Evolutionary conservation across 805 yeast genomes (phyloP).

Genomic region (Metschnikowia kofuensis): DNA sequence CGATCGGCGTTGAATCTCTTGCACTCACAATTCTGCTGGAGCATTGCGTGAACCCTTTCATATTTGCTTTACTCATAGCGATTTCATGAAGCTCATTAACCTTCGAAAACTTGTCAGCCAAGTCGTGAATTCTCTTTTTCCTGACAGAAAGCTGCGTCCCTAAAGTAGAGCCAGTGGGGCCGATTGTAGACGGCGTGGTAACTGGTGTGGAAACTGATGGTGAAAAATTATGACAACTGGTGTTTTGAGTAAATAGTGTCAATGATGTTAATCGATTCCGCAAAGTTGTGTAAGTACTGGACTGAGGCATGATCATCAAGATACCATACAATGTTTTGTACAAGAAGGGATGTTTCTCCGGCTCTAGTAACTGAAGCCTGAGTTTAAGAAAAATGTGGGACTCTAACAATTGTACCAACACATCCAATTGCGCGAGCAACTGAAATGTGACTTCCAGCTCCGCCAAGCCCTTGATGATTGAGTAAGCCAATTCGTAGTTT

Average conservation of each 20-base stretch:
- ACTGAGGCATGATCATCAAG: slow-evolving; percentile 91
- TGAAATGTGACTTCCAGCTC: slow-evolving; percentile 79
- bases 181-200: slow-evolving; percentile 8
- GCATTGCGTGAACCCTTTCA: slow-evolving; percentile 8
- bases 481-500: slow-evolving; percentile 81
- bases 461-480: slow-evolving; percentile 76
- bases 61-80: slow-evolving; percentile 2
- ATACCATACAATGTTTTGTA: slow-evolving; percentile 89
- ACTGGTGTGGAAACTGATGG: slow-evolving; percentile 15
- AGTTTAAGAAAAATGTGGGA: slow-evolving; percentile 88
- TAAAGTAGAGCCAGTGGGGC: slow-evolving; percentile 8
- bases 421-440: slow-evolving; percentile 81
- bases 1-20: slow-evolving; percentile 5
- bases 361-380: slow-evolving; percentile 85
- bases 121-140: slow-evolving; percentile 37
- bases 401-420: slow-evolving; percentile 84
- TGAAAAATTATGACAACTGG: slow-evolving; percentile 23
- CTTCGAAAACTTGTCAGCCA: slow-evolving; percentile 38
- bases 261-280: slow-evolving; percentile 66
- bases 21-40: slow-evolving; percentile 5
- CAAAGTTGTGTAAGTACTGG: slow-evolving; percentile 80
- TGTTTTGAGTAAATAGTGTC: slow-evolving; percentile 32
- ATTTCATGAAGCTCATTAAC: slow-evolving; percentile 35
- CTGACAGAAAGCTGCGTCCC: slow-evolving; percentile 33
- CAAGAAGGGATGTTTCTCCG: slow-evolving; percentile 73